Conservation (phyloP, 2,329 filamentous ascomycete genomes). For the Neofusicoccum kwambonambiense region DNA sequence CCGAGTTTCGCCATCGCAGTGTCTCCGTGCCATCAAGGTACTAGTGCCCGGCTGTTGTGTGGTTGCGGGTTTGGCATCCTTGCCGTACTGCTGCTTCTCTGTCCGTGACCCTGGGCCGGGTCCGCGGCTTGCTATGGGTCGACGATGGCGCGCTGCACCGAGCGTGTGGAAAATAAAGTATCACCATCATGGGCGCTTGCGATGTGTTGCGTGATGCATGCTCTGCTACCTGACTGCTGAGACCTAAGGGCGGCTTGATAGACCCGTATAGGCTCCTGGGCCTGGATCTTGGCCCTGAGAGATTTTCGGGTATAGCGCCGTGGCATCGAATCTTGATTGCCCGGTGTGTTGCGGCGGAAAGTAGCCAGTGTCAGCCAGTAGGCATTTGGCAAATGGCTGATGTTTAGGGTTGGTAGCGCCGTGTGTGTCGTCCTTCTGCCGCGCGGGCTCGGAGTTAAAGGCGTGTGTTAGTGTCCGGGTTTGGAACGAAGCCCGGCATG, state of each 20-base stretch:
- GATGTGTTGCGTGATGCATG: no score
- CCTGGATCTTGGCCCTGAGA: no score
- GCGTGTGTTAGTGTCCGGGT: not conserved
- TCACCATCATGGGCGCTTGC: no score
- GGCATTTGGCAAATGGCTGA: not conserved
- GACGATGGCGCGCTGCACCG: no score
- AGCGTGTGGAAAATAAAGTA: no score
- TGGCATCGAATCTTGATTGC: not conserved
- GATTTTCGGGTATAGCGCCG: not conserved
- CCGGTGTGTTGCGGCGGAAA: not conserved
- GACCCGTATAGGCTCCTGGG: no score
- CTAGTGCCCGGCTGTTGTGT: not conserved
- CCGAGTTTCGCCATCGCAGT: not conserved
- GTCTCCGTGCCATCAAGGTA: not conserved
- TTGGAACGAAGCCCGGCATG: not conserved
- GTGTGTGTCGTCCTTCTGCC: not conserved
- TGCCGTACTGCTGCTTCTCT: no score
- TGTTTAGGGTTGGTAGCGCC: not conserved
- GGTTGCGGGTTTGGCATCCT: no score
- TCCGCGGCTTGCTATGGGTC: no score
- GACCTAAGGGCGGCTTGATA: no score
- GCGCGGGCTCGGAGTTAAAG: not conserved
- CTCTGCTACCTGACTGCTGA: no score
- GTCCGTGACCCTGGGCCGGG: no score
- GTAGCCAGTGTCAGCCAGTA: not conserved